phyloP scores from a whole-genome alignment of 106 monocot genomes.

The Hemerocallis citrina region DNA sequence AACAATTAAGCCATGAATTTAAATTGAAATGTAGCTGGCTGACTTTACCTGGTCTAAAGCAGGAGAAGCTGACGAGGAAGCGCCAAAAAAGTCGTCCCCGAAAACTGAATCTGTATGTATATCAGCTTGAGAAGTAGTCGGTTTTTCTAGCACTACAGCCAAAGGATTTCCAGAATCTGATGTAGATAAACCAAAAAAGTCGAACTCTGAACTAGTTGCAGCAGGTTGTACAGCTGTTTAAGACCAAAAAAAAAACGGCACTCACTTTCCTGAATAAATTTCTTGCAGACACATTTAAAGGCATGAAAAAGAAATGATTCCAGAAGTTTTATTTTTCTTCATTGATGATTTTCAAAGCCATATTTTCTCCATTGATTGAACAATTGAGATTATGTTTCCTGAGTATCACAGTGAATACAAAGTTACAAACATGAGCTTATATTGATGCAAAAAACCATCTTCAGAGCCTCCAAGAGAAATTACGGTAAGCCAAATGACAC shows the following conservation, averaged over 20 bases:
- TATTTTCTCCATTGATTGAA: background rate
- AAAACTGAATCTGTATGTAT: slow-evolving; percentile 12
- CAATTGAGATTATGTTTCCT: background rate
- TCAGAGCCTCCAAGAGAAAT: background rate
- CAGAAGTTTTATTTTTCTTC: background rate
- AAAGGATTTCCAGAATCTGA: slow-evolving; percentile 25
- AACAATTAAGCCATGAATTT: background rate
- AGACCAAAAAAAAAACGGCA: background rate
- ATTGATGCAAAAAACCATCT: background rate
- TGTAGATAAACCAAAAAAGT: slow-evolving; percentile 36
- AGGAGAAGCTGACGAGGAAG: slow-evolving; percentile 12
- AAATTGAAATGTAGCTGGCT: background rate
- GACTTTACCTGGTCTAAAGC: slow-evolving; percentile 22
- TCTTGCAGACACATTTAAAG: background rate
- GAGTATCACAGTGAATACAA: background rate
- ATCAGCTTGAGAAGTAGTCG: slow-evolving; percentile 9
- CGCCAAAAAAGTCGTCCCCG: slow-evolving; percentile 5
- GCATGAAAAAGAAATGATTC: background rate
- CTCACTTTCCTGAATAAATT: background rate
- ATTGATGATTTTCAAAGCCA: background rate
- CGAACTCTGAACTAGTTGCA: slow-evolving; percentile 15
- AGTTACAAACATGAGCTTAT: background rate
- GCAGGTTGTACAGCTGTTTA: slow-evolving; percentile 15
- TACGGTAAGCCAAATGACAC: background rate
- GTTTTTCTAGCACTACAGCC: slow-evolving; percentile 18